Conservation (phyloP, 192 early-diverging fungal species). For the Coemansia sp. region DNA sequence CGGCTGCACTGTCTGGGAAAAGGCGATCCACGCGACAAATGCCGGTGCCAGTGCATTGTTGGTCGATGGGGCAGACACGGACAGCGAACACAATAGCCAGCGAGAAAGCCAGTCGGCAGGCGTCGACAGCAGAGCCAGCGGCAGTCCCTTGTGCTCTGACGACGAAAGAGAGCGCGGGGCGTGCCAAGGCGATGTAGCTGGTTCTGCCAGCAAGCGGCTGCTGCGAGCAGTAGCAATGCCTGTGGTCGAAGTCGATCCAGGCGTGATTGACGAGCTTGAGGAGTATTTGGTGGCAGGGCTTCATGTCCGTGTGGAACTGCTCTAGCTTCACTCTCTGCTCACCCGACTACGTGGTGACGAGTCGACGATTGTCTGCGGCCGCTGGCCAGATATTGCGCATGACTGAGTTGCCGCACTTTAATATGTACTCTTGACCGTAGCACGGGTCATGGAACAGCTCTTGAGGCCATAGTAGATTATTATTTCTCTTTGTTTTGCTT, state of each 20-base stretch:
- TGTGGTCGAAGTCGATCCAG: conserved; percentile 36
- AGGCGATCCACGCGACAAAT: conserved; percentile 46
- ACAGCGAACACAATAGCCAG: conserved; percentile 1
- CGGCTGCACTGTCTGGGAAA: conserved; percentile 42
- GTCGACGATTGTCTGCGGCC: background rate
- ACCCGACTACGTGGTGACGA: background rate
- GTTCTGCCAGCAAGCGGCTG: background rate
- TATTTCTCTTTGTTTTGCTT: conserved; percentile 5
- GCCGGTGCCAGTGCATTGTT: conserved; percentile 47
- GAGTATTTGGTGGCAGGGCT: conserved; percentile 33
- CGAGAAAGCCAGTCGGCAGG: background rate
- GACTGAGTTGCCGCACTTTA: conserved; percentile 10
- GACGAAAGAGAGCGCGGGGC: conserved; percentile 1
- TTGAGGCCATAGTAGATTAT: background rate
- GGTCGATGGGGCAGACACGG: conserved; percentile 12
- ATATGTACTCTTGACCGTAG: background rate
- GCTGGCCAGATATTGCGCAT: conserved; percentile 5
- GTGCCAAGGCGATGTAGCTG: background rate
- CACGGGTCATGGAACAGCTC: conserved; percentile 1
- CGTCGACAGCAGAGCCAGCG: background rate
- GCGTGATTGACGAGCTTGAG: conserved; percentile 38
- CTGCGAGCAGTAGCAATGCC: conserved; percentile 25
- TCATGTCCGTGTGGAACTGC: conserved; percentile 33
- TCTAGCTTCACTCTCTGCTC: conserved; percentile 10
- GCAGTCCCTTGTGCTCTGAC: background rate